Evolutionary conservation across 179 eudicot genomes (phyloP).

Genomic region (Beta lomatogona): DNA sequence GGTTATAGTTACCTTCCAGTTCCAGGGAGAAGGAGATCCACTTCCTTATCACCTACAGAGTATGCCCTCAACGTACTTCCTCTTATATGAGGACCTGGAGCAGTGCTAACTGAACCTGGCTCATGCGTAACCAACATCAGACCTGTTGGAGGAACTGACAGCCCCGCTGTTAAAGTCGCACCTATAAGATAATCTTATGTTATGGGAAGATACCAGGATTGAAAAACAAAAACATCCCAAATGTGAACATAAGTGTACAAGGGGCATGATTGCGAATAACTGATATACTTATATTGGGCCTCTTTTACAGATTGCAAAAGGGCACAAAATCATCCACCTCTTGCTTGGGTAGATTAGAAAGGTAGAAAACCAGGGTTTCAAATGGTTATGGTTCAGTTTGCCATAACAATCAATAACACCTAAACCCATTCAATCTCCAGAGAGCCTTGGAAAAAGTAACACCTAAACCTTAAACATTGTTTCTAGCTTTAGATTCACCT

Average conservation of each 20-base stretch:
- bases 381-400: neutral
- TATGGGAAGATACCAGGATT: neutral
- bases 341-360: neutral
- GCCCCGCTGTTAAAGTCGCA: constrained; percentile 46
- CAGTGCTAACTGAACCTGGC: constrained; percentile 72
- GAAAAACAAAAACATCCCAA: neutral
- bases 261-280: neutral
- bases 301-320: neutral
- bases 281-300: neutral
- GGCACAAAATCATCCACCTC: neutral
- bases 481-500: too few species aligned
- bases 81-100: constrained; percentile 86
- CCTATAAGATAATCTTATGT: constrained; percentile 31
- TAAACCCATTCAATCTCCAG: too few species aligned
- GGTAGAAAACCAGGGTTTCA: too few species aligned
- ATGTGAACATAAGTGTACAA: neutral
- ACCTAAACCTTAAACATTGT: too few species aligned
- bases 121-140: constrained; percentile 85
- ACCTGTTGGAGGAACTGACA: constrained; percentile 72
- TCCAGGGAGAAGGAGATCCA: constrained; percentile 94
- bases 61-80: constrained; percentile 76
- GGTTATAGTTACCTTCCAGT: constrained; percentile 72
- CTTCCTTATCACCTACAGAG: constrained; percentile 85
- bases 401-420: neutral
- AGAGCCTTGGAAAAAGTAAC: too few species aligned